Percentiles rank a stretch among this genome's conserved stretches.
Evolutionary conservation across 495 filamentous ascomycete species (phyloP).

Genomic region (Lasiosphaeriaceae sp.): DNA sequence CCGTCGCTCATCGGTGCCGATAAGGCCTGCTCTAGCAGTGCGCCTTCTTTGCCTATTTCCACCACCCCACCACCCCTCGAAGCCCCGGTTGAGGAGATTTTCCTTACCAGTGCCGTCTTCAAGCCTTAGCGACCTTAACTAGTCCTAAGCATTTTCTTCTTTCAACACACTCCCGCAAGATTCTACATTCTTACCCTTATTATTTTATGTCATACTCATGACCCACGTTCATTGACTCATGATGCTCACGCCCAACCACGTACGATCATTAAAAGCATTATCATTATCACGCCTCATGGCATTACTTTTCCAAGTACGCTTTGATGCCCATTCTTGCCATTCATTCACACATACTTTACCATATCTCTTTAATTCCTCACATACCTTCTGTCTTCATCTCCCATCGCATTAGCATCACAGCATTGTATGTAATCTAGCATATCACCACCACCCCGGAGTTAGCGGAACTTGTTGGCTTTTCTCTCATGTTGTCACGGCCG

Average conservation of each 20-base stretch:
- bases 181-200: too few species aligned
- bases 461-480: background rate
- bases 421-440: constrained; percentile 3
- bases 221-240: constrained; percentile 1
- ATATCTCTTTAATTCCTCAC: background rate
- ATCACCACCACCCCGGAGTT: constrained; percentile 3
- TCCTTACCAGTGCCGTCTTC: constrained; percentile 45
- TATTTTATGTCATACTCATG: background rate
- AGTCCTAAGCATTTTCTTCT: constrained; percentile 1
- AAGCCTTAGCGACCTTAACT: constrained; percentile 17
- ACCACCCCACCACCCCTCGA: constrained; percentile 7
- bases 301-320: background rate
- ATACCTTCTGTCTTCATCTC: background rate
- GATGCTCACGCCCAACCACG: constrained; percentile 2
- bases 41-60: constrained; percentile 12
- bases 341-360: constrained; percentile 3
- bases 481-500: constrained; percentile 9
- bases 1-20: constrained; percentile 18
- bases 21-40: constrained; percentile 21
- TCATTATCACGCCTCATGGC: constrained; percentile 3
- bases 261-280: constrained; percentile 5
- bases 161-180: too few species aligned
- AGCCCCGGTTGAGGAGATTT: constrained; percentile 25
- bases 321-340: constrained; percentile 10
- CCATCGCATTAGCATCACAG: background rate